Evolutionary conservation across 352 stramenopile genomes (phyloP), one percentile per base, ranked within the genome.

Genomic region (Globisporangium sylvaticum): DNA sequence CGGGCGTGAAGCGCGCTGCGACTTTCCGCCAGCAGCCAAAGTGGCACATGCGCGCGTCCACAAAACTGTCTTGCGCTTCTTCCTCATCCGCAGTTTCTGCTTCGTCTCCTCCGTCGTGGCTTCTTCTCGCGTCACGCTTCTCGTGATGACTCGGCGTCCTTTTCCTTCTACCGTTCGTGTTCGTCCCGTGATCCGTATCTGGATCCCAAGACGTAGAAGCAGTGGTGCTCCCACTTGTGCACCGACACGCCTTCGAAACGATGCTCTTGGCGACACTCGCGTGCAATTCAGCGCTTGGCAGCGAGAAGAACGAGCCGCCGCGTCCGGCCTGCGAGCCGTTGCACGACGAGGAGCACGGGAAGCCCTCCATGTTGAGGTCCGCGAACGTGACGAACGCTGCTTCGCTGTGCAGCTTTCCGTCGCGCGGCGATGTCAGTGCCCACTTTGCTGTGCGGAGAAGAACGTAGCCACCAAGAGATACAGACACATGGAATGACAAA

Each of bases 311-410:
- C 20, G 75, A 83, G 2, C 86, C 86, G 24, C 86, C 86, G 32
- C 86, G 82, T 31, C 86, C 86, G 25, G 76, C 84, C 68, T 94
- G 86, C 1, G 86, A 94, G 4, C 86, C 86, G 59, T 79, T 82
- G 73, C 86, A 94, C 1, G 66, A 15, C 10, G 72, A 79, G 4
- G 86, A 94, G 62, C 86, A 94, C n/a, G 86, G 86, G 50, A 84
- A 94, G 0, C 86, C 86, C 61, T 94, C 81, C 84, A 92, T 91
- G 52, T 94, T 94, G 56, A 94, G 74, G 60, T 94, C 86, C 1
- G 64, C 84, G 68, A 94, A 92, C 5, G 70, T 87, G 27, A 91
- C 82, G 44, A 74, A 76, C 2, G 69, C 69, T 22, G 72, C 68
- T 0, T 53, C 58, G 1, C 44, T 22, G 24, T 75, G 73, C 5